Evolutionary conservation across 805 yeast genomes (phyloP), one percentile per base, ranked within the genome.

Genomic region (Teunomyces panamensis): DNA sequence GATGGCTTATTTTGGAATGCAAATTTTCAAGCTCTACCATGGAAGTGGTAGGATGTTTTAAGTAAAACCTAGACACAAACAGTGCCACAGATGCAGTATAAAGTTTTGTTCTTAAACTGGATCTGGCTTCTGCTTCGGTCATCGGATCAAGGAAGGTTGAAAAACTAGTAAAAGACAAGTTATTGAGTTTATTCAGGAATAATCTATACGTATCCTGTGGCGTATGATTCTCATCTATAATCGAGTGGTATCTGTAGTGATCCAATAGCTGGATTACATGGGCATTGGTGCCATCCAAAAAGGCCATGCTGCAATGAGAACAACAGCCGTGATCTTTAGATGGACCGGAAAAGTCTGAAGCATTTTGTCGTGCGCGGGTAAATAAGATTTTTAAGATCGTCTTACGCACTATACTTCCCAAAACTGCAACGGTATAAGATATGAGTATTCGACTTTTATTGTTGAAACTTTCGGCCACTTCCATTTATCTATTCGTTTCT

Each of bases 171-270:
- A 10, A 10, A 2, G 29, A 7, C 14, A 37, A 37, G 9, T 17
- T 17, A 20, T 29, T 9, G 58, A 57, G 27, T 49, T 55, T 13
- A 57, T 48, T 16, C 49, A 43, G 28, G 50, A 54, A 51, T 46
- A 56, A 49, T 34, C 46, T 48, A 24, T 59, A 46, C 1, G 68
- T 59, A 14, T 55, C 54, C 5, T 52, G 35, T 30, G 56, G 58
- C 20, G 54, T 53, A 46, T 63, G 64, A 9, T 36, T 47, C 8
- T 58, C 58, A 39, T 61, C 51, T 6, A 44, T n/a, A 2, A 37
- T 35, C 2, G 55, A 41, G 32, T 56, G 59, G 39, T 53, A 54
- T 30, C 48, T 52, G 45, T 61, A 62, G 45, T 58, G 62, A 43
- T 56, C 53, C 11, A 60, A 24, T 16, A 42, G 30, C n/a, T 24